Conservation (phyloP, 2,329 filamentous ascomycete genomes). For the Beauveria brongniartii region DNA sequence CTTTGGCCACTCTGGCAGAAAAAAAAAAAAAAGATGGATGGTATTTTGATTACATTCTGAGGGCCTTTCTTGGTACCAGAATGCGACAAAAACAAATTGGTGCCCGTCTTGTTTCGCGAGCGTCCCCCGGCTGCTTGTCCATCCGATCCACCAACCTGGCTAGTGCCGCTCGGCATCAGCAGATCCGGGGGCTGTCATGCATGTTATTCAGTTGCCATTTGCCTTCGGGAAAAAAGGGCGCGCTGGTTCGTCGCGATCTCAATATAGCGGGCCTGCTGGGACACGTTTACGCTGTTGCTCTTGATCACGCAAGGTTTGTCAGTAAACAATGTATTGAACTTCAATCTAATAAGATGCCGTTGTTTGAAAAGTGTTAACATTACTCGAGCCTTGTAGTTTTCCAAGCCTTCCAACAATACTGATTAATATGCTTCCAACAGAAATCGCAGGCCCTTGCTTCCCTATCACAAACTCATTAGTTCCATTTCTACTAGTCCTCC, state of each 20-base stretch:
- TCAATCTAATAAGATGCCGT: too few relatives aligned
- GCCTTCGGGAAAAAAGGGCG: neutral
- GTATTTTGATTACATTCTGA: neutral
- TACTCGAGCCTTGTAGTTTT: too few relatives aligned
- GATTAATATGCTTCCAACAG: slow-evolving; percentile 18
- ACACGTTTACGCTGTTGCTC: too few relatives aligned
- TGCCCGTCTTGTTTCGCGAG: neutral
- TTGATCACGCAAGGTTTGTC: neutral
- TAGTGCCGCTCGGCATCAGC: neutral
- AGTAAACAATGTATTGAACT: neutral
- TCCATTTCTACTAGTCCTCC: neutral
- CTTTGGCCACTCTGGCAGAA: neutral
- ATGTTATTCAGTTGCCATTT: neutral
- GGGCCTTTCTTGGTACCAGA: neutral
- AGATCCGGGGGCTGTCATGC: neutral
- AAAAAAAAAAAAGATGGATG: too few relatives aligned
- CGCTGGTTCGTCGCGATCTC: neutral
- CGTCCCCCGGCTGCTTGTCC: neutral
- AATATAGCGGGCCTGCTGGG: too few relatives aligned
- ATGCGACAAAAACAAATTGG: neutral
- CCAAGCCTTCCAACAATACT: neutral
- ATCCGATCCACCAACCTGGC: slow-evolving; percentile 1
- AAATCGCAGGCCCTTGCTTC: slow-evolving; percentile 27
- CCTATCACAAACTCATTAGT: slow-evolving; percentile 14
- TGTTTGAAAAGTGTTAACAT: too few relatives aligned